Conservation (phyloP, 2,329 filamentous ascomycete genomes). For the Talaromyces piceae region DNA sequence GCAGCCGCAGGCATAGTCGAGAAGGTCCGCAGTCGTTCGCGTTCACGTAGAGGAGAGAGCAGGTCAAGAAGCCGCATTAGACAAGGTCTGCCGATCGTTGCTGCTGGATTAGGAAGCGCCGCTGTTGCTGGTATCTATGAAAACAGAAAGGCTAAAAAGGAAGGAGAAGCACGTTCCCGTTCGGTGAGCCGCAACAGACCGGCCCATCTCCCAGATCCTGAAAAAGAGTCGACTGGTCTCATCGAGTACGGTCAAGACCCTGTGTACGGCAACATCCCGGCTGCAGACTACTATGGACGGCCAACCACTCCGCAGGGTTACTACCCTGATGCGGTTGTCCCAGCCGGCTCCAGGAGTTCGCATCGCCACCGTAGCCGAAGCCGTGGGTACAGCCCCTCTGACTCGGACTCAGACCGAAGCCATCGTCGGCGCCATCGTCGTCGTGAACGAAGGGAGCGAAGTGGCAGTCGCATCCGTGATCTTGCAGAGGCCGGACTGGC, state of each 20-base stretch:
- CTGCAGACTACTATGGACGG: slow-evolving; percentile 40
- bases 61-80: slow-evolving; percentile 50
- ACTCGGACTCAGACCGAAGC: slow-evolving; percentile 29
- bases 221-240: slow-evolving; percentile 42
- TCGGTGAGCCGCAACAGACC: slow-evolving; percentile 39
- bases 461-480: slow-evolving; percentile 34
- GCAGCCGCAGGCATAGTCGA: slow-evolving; percentile 56
- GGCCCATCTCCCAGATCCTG: slow-evolving; percentile 32
- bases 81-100: slow-evolving; percentile 52
- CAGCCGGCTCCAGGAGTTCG: slow-evolving; percentile 25
- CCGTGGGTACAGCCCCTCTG: slow-evolving; percentile 30
- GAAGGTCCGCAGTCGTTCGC: slow-evolving; percentile 51
- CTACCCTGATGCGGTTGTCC: slow-evolving; percentile 37
- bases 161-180: slow-evolving; percentile 36
- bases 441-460: slow-evolving; percentile 22
- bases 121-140: slow-evolving; percentile 57
- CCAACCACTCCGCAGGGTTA: slow-evolving; percentile 32
- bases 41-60: slow-evolving; percentile 42
- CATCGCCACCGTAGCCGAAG: slow-evolving; percentile 35
- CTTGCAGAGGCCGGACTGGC: slow-evolving; percentile 50
- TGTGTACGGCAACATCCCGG: slow-evolving; percentile 48
- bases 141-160: slow-evolving; percentile 54
- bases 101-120: slow-evolving; percentile 54
- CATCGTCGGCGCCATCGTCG: slow-evolving; percentile 24
- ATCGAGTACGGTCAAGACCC: slow-evolving; percentile 60